Conservation (phyloP, 345 rosid genomes). For the Murraya koenigii region DNA sequence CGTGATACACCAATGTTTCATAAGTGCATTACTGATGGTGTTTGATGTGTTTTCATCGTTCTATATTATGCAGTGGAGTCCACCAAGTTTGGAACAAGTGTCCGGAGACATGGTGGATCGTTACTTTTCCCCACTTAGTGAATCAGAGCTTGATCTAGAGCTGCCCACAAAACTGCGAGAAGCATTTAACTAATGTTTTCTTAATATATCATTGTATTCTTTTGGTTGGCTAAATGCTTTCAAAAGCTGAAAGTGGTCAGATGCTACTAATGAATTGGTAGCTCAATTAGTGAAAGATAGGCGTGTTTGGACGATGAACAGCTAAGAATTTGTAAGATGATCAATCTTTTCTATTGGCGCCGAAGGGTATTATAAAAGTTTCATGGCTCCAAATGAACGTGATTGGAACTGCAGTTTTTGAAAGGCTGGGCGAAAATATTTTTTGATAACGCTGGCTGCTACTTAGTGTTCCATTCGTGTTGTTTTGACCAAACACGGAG, state of each 20-base stretch:
- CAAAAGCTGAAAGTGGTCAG: neutral
- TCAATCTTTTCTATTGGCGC: neutral
- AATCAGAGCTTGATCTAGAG: constrained; percentile 62
- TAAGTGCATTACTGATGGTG: neutral
- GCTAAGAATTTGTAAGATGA: neutral
- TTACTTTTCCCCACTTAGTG: constrained; percentile 60
- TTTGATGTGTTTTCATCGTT: neutral
- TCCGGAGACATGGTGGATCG: constrained; percentile 74
- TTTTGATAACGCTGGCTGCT: too few species aligned
- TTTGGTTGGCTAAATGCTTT: neutral
- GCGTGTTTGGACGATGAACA: neutral
- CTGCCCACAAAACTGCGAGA: constrained; percentile 85
- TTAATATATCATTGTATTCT: neutral
- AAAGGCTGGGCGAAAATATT: neutral
- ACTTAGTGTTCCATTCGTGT: too few species aligned
- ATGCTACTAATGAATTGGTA: neutral
- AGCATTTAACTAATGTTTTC: constrained; percentile 40
- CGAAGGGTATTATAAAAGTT: neutral
- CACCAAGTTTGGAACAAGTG: constrained; percentile 68
- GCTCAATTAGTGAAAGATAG: neutral
- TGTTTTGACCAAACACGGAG: too few species aligned
- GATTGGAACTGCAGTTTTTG: neutral
- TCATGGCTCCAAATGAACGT: neutral
- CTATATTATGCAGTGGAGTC: constrained; percentile 67
- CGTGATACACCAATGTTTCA: neutral